Conservation (phyloP, 805 yeast species). For the Priceomyces medius region DNA sequence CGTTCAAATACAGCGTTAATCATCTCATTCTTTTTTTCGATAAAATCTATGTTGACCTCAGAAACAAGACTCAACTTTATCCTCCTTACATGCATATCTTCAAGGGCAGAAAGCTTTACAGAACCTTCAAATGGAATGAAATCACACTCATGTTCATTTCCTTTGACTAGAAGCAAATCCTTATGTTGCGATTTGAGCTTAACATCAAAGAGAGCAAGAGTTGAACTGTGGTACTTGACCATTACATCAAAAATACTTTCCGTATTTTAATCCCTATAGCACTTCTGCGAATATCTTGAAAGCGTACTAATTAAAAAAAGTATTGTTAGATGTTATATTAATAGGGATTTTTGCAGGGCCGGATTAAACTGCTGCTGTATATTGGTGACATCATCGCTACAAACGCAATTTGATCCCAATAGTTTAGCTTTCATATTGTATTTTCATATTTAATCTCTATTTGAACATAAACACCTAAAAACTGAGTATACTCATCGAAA, state of each 20-base stretch:
- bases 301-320: no score
- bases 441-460: no score
- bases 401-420: background rate
- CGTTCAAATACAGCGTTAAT: conserved; percentile 38
- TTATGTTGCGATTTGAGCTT: conserved; percentile 40
- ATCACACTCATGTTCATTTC: conserved; percentile 46
- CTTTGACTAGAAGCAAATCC: conserved; percentile 43
- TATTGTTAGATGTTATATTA: background rate
- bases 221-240: conserved; percentile 21
- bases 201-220: conserved; percentile 36
- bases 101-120: conserved; percentile 46
- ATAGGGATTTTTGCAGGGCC: background rate
- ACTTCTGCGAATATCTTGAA: no score
- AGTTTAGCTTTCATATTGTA: no score
- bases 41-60: conserved; percentile 42
- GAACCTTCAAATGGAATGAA: conserved; percentile 45
- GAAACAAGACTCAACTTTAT: conserved; percentile 43
- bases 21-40: conserved; percentile 31
- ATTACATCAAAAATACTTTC: no score
- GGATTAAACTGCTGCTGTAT: no score
- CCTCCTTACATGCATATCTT: conserved; percentile 38
- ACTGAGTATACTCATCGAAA: no score
- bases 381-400: background rate
- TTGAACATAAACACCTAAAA: no score
- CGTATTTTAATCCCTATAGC: no score